These are phyloP conservation scores for Irineochytrium annulatum DNA, from an alignment of 192 early-diverging fungal species.

Conservation along the genomic window DNA sequence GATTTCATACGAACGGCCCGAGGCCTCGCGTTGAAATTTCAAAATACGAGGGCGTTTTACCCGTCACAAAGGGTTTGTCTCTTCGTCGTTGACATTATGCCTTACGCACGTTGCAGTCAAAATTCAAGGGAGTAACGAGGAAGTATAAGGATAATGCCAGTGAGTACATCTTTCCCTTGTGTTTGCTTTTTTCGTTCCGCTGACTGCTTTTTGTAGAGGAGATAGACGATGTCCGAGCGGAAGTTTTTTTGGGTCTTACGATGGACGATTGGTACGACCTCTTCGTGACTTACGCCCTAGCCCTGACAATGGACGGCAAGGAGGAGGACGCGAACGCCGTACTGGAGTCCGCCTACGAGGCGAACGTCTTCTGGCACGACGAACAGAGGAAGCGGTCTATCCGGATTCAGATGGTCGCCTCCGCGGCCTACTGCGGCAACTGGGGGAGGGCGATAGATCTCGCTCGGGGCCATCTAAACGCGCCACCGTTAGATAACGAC, in stretches of 20 bases:
- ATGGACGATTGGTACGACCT: slow-evolving; percentile 64
- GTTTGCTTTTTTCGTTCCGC: neutral
- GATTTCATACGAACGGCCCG: slow-evolving; percentile 23
- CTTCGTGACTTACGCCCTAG: slow-evolving; percentile 54
- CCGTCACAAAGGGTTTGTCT: slow-evolving; percentile 17
- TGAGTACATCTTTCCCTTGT: too few relatives aligned
- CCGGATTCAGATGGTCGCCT: slow-evolving; percentile 50
- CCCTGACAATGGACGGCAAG: slow-evolving; percentile 44
- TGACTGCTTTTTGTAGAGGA: neutral
- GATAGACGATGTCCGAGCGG: slow-evolving; percentile 5
- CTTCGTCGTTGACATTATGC: too few relatives aligned
- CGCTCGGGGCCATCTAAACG: slow-evolving; percentile 26
- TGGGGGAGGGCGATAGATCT: slow-evolving; percentile 28
- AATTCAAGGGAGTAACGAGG: too few relatives aligned
- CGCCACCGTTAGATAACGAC: slow-evolving; percentile 26
- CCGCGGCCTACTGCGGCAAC: slow-evolving; percentile 35
- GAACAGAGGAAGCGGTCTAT: slow-evolving; percentile 25
- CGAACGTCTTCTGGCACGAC: slow-evolving; percentile 63
- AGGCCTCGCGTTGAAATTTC: slow-evolving; percentile 29
- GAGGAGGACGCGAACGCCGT: slow-evolving; percentile 53
- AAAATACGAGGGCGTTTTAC: slow-evolving; percentile 38
- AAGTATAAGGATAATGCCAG: too few relatives aligned
- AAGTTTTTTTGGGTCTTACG: slow-evolving; percentile 32
- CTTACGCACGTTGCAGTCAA: too few relatives aligned
- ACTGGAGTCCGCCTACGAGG: slow-evolving; percentile 50